Percentiles rank a stretch among this genome's conserved stretches.
Evolutionary conservation across 306 rosid genomes (phyloP).

Genomic region (Vicia villosa): DNA sequence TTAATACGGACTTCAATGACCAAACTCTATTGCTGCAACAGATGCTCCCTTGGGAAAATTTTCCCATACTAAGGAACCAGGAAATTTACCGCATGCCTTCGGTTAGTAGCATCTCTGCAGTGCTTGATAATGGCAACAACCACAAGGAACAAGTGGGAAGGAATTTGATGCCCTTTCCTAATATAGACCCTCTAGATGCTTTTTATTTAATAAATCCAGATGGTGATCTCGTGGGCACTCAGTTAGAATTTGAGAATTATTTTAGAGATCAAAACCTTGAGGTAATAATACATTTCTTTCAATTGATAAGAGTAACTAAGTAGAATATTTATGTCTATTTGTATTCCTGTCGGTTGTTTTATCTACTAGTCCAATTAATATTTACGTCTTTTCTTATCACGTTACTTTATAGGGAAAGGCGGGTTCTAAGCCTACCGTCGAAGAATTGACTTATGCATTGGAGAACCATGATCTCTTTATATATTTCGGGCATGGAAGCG

Average conservation of each 20-base stretch:
- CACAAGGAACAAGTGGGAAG: constrained; percentile 50
- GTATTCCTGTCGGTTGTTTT: too few relatives aligned
- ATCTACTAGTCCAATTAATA: constrained; percentile 16
- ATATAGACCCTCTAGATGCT: constrained; percentile 87
- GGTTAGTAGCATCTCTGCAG: constrained; percentile 70
- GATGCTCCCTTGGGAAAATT: constrained; percentile 99
- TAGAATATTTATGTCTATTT: constrained; percentile 5
- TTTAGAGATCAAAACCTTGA: constrained; percentile 75
- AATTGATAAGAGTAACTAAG: constrained; percentile 9
- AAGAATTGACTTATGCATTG: constrained; percentile 73
- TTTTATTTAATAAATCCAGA: constrained; percentile 85
- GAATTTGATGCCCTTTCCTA: constrained; percentile 54
- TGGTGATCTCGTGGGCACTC: constrained; percentile 79
- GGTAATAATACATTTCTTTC: constrained; percentile 52
- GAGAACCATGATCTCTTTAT: constrained; percentile 78
- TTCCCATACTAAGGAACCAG: constrained; percentile 77
- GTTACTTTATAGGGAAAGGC: constrained; percentile 74
- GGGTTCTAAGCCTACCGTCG: constrained; percentile 69
- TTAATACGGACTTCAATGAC: constrained; percentile 6
- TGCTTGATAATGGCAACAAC: constrained; percentile 54
- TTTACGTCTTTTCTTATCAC: constrained; percentile 26
- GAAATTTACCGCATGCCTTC: constrained; percentile 99
- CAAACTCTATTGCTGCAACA: constrained; percentile 42
- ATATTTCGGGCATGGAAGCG: constrained; percentile 96
- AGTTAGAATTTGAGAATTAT: constrained; percentile 80